Conservation (phyloP, 257 asterid genomes). For the Ilex asprella region DNA sequence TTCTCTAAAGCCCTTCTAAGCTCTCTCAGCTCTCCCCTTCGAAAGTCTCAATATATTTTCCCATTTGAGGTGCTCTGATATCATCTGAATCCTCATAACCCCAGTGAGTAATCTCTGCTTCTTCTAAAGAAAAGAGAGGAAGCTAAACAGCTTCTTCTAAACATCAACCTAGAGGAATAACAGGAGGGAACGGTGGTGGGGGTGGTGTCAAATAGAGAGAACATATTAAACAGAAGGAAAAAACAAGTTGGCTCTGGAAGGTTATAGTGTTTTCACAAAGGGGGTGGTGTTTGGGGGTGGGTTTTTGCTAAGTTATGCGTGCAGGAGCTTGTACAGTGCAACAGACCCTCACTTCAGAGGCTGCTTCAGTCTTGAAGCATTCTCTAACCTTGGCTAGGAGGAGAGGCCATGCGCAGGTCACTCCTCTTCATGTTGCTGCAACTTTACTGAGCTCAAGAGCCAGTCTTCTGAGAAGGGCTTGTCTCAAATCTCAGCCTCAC, state of each 20-base stretch:
- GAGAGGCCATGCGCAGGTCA: conserved; percentile 85
- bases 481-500: conserved; percentile 51
- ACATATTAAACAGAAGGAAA: neutral
- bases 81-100: conserved; percentile 14
- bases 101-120: conserved; percentile 1
- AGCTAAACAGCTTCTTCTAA: neutral
- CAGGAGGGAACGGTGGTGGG: neutral
- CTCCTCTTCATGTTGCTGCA: conserved; percentile 87
- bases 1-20: conserved; percentile 1
- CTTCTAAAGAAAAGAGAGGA: conserved; percentile 4
- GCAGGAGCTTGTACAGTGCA: conserved; percentile 66
- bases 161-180: too few species aligned
- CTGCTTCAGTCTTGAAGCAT: conserved; percentile 82
- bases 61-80: neutral
- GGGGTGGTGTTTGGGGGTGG: conserved; percentile 59
- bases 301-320: conserved; percentile 64
- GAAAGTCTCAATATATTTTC: conserved; percentile 13
- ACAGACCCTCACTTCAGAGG: conserved; percentile 90
- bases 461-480: conserved; percentile 57
- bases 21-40: conserved; percentile 2
- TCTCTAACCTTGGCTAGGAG: conserved; percentile 75
- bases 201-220: conserved; percentile 3
- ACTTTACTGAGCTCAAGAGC: conserved; percentile 49
- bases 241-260: neutral
- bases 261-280: conserved; percentile 3